A percentile compares a stretch with the other conserved stretches of the same genome.
Conservation (phyloP, 495 filamentous ascomycete genomes). For the Amniculicola lignicola region DNA sequence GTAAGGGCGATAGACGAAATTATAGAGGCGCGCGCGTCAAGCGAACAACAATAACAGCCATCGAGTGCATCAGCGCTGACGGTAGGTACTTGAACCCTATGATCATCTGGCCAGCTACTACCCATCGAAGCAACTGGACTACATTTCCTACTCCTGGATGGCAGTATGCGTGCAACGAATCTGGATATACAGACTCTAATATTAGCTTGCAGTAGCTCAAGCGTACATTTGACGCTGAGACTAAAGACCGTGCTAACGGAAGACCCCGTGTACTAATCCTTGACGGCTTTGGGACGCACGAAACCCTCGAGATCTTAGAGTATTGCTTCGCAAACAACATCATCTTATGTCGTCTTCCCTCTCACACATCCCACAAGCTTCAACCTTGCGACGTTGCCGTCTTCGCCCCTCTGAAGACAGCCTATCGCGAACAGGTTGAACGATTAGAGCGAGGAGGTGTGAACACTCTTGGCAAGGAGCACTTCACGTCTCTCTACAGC, state of each 20-base stretch:
- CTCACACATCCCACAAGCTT: neutral
- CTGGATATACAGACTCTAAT: conserved; percentile 38
- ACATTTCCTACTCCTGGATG: conserved; percentile 38
- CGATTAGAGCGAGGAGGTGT: neutral
- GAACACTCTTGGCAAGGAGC: conserved; percentile 11
- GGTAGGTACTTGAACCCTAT: conserved; percentile 29
- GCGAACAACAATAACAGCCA: conserved; percentile 39
- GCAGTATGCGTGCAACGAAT: conserved; percentile 35
- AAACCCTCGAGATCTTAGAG: conserved; percentile 2
- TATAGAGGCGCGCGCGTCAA: conserved; percentile 35
- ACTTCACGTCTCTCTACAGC: conserved; percentile 21
- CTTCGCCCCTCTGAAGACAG: neutral
- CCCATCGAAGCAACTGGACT: conserved; percentile 40
- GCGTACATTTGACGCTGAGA: conserved; percentile 38
- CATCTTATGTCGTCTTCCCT: neutral
- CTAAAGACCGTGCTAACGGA: neutral
- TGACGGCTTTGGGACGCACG: conserved; percentile 5
- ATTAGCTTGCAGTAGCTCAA: conserved; percentile 42
- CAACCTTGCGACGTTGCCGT: neutral
- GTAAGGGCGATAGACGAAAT: conserved; percentile 37
- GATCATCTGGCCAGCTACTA: conserved; percentile 44
- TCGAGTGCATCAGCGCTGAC: conserved; percentile 40
- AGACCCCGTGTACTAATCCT: conserved; percentile 14
- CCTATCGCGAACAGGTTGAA: neutral
- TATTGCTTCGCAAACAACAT: neutral